Evolutionary conservation across 768 basidiomycete species (phyloP).

Genomic region (Gautieria morchelliformis): DNA sequence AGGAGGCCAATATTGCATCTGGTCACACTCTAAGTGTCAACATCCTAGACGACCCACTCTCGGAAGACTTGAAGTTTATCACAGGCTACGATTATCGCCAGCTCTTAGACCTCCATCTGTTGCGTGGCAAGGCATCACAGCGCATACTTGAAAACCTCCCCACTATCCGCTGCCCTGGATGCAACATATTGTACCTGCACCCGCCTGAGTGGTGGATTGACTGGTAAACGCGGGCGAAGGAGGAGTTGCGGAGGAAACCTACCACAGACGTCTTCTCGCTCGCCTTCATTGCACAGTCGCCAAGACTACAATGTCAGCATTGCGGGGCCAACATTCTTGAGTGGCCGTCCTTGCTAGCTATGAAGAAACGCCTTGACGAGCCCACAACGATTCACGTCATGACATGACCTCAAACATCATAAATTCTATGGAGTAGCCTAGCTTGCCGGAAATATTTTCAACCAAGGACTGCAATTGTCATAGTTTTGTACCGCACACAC

Average conservation of each 20-base stretch:
- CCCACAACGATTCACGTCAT: not conserved
- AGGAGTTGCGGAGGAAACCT: constrained; percentile 47
- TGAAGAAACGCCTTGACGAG: not conserved
- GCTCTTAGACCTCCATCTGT: constrained; percentile 50
- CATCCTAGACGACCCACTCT: constrained; percentile 46
- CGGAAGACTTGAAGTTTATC: constrained; percentile 56
- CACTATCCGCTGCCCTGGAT: constrained; percentile 57
- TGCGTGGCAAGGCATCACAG: constrained; percentile 40
- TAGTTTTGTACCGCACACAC: too few species aligned
- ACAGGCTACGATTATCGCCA: constrained; percentile 60
- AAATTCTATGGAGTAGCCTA: too few species aligned
- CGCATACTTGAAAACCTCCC: constrained; percentile 34
- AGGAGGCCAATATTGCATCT: constrained; percentile 55
- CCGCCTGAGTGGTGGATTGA: constrained; percentile 63
- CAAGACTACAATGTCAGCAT: not conserved
- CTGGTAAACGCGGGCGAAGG: constrained; percentile 45
- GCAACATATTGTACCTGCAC: too few species aligned
- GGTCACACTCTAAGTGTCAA: constrained; percentile 42
- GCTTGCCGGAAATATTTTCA: too few species aligned
- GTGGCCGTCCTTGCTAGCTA: not conserved
- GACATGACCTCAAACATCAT: too few species aligned
- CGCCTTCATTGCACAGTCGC: constrained; percentile 28
- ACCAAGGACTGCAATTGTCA: too few species aligned
- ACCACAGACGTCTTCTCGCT: constrained; percentile 49
- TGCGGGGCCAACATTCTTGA: not conserved